Evolutionary conservation across 2,329 filamentous ascomycete genomes (phyloP), one percentile per base, ranked within the genome.

Genomic region (Colletotrichum australisinense): DNA sequence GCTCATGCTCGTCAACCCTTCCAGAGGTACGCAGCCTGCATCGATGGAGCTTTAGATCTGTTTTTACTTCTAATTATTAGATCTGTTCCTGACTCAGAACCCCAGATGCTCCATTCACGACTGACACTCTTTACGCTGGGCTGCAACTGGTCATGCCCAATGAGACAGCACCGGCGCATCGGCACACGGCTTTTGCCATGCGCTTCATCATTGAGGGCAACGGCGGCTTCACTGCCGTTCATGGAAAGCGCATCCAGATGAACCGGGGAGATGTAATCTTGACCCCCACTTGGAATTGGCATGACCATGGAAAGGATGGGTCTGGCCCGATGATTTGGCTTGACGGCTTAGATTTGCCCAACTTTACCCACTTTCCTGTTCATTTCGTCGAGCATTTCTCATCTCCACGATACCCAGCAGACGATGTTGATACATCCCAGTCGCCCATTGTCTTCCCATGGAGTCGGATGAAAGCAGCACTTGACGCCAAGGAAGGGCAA

Each of bases 271-370:
- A 90, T 75, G 86, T 90, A 2, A 88, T 90, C 52, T 76, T 90
- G 3, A 90, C 88, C 0, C 88, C 88, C 0, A 86, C 84, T 0
- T 89, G 88, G 88, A 86, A 88, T 76, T 89, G 86, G 83, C 87
- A 89, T 71, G 88, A 89, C 75, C 88, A 90, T 69, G 88, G 88
- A 16, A 89, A 90, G 57, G 86, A 90, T 26, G 86, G 87, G 0
- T 81, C 82, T 0, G 84, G 83, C 0, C 87, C 87, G 0, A 86
- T 89, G 84, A 88, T 90, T 68, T 90, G 88, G 88, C 83, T 90
- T 1, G 88, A 90, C 75, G 87, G 85, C 1, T 80, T 90, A 0
- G 86, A 90, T 76, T 78, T 90, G 55, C 88, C 88, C 0, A 81
- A 81, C 52, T 89, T 88, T 72, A 79, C 80, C 8, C 83, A 86